Evolutionary conservation across 257 asterid genomes (phyloP).

Genomic region (Solanum etuberosum): DNA sequence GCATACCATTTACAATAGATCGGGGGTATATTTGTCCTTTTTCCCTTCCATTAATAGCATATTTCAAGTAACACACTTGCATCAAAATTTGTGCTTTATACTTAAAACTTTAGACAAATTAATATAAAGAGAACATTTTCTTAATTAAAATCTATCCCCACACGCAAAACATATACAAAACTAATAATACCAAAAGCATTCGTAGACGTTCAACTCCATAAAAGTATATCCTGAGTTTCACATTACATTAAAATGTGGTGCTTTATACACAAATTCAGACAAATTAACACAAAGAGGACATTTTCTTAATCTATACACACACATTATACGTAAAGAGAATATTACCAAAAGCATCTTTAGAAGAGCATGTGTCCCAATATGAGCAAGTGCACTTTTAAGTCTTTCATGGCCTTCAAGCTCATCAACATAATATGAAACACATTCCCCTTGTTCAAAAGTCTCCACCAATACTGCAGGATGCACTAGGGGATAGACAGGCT

Average conservation of each 20-base stretch:
- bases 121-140: neutral
- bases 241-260: neutral
- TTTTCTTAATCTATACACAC: neutral
- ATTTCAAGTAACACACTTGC: neutral
- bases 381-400: conserved; percentile 1
- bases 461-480: conserved; percentile 4
- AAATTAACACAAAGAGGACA: neutral
- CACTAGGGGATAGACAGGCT: conserved; percentile 6
- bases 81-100: neutral
- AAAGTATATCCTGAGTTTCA: neutral
- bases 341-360: conserved; percentile 7
- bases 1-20: too few relatives aligned
- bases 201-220: neutral
- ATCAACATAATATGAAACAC: conserved; percentile 4
- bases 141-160: neutral
- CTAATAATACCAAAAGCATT: neutral
- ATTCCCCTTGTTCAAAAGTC: conserved; percentile 1
- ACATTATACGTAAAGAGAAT: neutral
- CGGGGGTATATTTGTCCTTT: too few relatives aligned
- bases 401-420: conserved; percentile 1
- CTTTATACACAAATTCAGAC: neutral
- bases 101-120: neutral
- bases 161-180: neutral
- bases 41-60: too few relatives aligned
- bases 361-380: conserved; percentile 7